Percentiles rank a stretch among this genome's conserved stretches.
Conservation (phyloP, 192 early-diverging fungal species). For the Lobosporangium transversale region DNA sequence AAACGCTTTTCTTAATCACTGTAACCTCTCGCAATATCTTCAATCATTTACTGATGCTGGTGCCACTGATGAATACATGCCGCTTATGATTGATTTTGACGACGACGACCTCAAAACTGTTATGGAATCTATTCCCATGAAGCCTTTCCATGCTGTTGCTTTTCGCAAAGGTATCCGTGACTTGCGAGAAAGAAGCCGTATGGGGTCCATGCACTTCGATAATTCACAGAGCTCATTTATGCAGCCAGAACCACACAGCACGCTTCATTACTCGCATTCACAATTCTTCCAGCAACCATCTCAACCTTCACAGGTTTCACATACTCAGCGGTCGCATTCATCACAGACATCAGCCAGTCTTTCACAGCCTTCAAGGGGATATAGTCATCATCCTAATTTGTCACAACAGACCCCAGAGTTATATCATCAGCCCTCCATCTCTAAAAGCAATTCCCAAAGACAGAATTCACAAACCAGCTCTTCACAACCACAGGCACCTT, state of each 20-base stretch:
- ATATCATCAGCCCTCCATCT: conserved; percentile 26
- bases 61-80: conserved; percentile 58
- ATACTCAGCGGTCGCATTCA: conserved; percentile 30
- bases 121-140: conserved; percentile 55
- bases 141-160: conserved; percentile 63
- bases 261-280: conserved; percentile 24
- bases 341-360: conserved; percentile 29
- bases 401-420: conserved; percentile 21
- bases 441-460: conserved; percentile 7
- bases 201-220: conserved; percentile 44
- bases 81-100: conserved; percentile 59
- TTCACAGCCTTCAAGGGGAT: conserved; percentile 23
- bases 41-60: conserved; percentile 57
- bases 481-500: background rate
- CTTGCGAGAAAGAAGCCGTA: conserved; percentile 40
- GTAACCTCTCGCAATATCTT: conserved; percentile 63
- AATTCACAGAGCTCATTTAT: conserved; percentile 28
- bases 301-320: conserved; percentile 31
- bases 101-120: conserved; percentile 64
- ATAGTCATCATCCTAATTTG: background rate
- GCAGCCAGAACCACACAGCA: conserved; percentile 38
- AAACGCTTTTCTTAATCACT: conserved; percentile 56
- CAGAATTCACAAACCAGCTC: conserved; percentile 10
- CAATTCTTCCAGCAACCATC: conserved; percentile 47
- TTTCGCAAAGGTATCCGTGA: conserved; percentile 61